Conservation (phyloP, 345 rosid species). For the Pseudoturritis turrita region DNA sequence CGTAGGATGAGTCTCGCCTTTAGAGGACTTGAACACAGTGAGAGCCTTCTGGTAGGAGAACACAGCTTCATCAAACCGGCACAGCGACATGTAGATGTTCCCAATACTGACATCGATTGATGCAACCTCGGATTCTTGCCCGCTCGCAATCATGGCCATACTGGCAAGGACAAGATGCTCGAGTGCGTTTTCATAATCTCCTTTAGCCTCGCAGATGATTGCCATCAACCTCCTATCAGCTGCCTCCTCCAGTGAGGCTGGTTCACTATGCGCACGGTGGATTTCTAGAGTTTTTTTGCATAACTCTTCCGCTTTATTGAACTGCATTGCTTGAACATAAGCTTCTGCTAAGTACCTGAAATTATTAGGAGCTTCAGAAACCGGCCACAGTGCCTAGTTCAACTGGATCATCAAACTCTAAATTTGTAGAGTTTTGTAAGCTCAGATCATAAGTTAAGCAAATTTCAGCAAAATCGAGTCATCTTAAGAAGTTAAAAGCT, state of each 20-base stretch:
- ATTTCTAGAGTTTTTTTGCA: constrained; percentile 91
- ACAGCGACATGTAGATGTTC: constrained; percentile 77
- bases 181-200: constrained; percentile 85
- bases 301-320: constrained; percentile 92
- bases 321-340: constrained; percentile 98
- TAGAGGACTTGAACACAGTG: constrained; percentile 90
- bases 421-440: background rate
- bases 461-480: background rate
- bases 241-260: constrained; percentile 96
- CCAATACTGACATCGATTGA: constrained; percentile 97
- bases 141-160: constrained; percentile 97
- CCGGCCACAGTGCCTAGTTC: background rate
- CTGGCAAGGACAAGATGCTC: constrained; percentile 99
- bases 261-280: constrained; percentile 94
- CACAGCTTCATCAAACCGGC: constrained; percentile 93
- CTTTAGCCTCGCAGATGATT: constrained; percentile 87
- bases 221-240: constrained; percentile 97
- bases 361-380: background rate
- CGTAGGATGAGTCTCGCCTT: constrained; percentile 89
- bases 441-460: background rate
- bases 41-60: constrained; percentile 99
- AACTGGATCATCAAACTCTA: background rate
- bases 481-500: no score
- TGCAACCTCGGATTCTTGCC: constrained; percentile 91
- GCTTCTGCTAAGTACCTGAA: constrained; percentile 95